phyloP scores from a whole-genome alignment of 345 rosid genomes.

The Salix suchowensis region DNA sequence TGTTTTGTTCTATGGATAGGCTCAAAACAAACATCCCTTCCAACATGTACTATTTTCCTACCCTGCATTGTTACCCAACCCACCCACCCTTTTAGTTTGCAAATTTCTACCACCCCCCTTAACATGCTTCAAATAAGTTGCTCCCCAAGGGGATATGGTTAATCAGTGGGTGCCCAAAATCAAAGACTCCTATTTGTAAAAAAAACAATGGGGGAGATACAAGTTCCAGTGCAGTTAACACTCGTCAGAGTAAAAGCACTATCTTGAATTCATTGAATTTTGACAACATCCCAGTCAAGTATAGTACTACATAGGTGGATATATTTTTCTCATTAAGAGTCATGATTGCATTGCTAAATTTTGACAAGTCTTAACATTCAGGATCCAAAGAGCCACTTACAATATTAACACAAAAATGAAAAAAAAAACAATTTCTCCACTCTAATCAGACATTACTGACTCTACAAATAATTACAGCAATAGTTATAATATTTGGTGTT shows the following conservation, averaged over 20 bases:
- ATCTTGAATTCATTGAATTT: neutral
- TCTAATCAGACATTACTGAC: neutral
- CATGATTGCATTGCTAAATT: neutral
- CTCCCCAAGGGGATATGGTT: neutral
- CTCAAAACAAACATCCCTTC: neutral
- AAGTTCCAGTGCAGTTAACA: neutral
- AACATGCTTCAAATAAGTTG: neutral
- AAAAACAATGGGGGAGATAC: neutral
- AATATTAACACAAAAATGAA: neutral
- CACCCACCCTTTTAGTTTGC: too few relatives aligned
- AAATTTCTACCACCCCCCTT: neutral
- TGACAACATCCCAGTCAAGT: neutral
- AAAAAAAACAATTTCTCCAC: neutral
- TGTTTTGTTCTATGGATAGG: neutral
- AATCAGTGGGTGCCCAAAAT: neutral
- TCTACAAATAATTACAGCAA: neutral
- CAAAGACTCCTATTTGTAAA: too few relatives aligned
- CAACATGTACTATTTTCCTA: neutral
- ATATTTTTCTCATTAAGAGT: neutral
- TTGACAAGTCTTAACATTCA: neutral
- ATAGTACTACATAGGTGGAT: neutral
- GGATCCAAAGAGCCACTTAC: neutral
- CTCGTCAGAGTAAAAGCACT: neutral
- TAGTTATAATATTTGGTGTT: neutral
- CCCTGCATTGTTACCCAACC: neutral